A percentile compares a stretch with the other conserved stretches of the same genome.
These are phyloP conservation scores for Irpex lacteus DNA, from an alignment of 1,284 basidiomycete genomes.

Conservation along the genomic window DNA sequence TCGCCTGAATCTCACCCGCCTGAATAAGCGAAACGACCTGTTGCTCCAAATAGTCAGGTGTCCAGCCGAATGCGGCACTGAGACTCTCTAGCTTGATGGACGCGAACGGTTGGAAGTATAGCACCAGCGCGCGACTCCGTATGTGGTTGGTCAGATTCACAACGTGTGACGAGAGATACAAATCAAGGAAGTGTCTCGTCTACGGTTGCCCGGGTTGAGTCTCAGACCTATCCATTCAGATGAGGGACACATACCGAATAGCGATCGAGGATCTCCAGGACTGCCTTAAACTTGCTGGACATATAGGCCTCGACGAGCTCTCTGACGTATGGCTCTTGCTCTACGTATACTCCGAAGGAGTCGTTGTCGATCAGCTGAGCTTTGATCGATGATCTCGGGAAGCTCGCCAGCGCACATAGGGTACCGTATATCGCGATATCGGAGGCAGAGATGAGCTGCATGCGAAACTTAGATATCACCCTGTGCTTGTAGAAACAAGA, in stretches of 20 bases:
- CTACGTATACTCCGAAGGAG: conserved; percentile 73
- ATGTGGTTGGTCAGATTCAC: conserved; percentile 57
- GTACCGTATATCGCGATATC: conserved; percentile 86
- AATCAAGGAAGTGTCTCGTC: conserved; percentile 74
- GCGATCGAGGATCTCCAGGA: conserved; percentile 68
- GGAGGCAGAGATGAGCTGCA: conserved; percentile 66
- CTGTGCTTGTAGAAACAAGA: background rate
- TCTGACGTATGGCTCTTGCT: conserved; percentile 81
- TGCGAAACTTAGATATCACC: background rate
- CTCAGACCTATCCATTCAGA: background rate
- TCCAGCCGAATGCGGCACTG: conserved; percentile 82
- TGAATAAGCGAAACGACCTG: conserved; percentile 76
- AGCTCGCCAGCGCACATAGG: conserved; percentile 75
- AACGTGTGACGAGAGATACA: conserved; percentile 71
- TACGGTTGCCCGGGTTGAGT: conserved; percentile 23
- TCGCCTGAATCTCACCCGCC: conserved; percentile 68
- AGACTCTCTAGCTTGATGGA: conserved; percentile 79
- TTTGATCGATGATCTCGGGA: conserved; percentile 70
- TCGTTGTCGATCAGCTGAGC: conserved; percentile 60
- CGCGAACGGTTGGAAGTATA: conserved; percentile 84
- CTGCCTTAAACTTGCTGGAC: conserved; percentile 77
- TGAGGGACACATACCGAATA: conserved; percentile 58
- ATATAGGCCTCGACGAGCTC: conserved; percentile 84
- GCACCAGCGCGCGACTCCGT: conserved; percentile 70
- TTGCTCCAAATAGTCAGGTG: conserved; percentile 61